Conservation (phyloP, 1,284 basidiomycete species). For the Marasmius sp. region DNA sequence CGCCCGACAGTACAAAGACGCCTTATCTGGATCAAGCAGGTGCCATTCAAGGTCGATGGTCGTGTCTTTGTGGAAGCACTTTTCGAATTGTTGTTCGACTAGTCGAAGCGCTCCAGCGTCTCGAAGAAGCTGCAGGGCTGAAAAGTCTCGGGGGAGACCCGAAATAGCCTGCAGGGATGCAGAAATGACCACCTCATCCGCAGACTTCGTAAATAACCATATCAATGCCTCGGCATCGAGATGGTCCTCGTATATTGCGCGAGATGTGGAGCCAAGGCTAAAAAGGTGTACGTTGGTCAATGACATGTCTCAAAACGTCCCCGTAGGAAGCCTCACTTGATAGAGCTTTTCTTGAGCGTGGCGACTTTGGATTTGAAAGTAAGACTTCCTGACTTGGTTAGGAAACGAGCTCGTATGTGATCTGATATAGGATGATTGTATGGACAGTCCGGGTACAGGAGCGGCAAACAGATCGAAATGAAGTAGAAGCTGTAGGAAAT, state of each 20-base stretch:
- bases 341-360: neutral
- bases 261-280: neutral
- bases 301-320: neutral
- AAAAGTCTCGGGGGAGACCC: constrained; percentile 35
- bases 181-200: constrained; percentile 28
- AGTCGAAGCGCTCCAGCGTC: constrained; percentile 31
- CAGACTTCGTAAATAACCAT: constrained; percentile 36
- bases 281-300: neutral
- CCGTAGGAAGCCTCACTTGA: neutral
- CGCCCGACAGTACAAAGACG: constrained; percentile 35
- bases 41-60: constrained; percentile 36
- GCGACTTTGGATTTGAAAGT: constrained; percentile 1
- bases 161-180: constrained; percentile 35
- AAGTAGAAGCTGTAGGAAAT: constrained; percentile 37
- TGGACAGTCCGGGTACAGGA: constrained; percentile 40
- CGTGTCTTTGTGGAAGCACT: constrained; percentile 36
- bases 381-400: neutral
- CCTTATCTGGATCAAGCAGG: constrained; percentile 29
- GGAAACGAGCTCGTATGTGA: constrained; percentile 22
- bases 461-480: constrained; percentile 35
- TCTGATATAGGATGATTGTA: constrained; percentile 41
- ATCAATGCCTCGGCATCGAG: constrained; percentile 34
- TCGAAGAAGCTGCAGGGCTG: constrained; percentile 32
- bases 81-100: constrained; percentile 33
- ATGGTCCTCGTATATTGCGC: constrained; percentile 21